A percentile compares a stretch with the other conserved stretches of the same genome.
These are phyloP conservation scores for Polytolypa hystricis DNA, from an alignment of 2,329 filamentous ascomycete species.

Conservation along the genomic window DNA sequence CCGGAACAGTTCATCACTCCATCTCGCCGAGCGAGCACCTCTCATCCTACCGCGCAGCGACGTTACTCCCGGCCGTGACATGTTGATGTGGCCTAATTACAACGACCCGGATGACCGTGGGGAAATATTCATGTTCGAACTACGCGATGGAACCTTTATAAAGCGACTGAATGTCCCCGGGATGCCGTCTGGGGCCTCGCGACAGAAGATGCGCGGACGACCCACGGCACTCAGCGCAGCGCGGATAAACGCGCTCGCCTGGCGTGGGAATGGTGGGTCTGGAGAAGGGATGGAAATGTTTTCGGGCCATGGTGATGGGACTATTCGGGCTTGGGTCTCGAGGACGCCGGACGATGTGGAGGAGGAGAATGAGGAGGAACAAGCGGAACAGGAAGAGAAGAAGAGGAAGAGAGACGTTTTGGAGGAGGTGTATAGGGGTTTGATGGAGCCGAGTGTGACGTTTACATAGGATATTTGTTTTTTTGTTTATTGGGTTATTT, in stretches of 20 bases:
- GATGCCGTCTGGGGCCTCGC: constrained; percentile 28
- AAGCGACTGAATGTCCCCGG: constrained; percentile 59
- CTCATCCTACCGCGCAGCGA: constrained; percentile 52
- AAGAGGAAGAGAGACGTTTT: constrained; percentile 67
- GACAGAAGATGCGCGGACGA: constrained; percentile 28
- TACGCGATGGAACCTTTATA: constrained; percentile 64
- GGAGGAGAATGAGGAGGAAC: constrained; percentile 33
- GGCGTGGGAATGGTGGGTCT: constrained; percentile 53
- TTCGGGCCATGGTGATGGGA: constrained; percentile 73
- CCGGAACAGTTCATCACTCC: constrained; percentile 53
- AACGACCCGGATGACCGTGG: constrained; percentile 50
- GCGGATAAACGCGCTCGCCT: constrained; percentile 63
- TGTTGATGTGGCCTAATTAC: constrained; percentile 73
- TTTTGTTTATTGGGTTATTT: too few relatives aligned
- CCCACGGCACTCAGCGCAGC: constrained; percentile 41
- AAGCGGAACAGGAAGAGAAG: constrained; percentile 40
- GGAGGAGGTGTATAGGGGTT: constrained; percentile 65
- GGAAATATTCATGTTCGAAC: constrained; percentile 67
- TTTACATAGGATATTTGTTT: too few relatives aligned
- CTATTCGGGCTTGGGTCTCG: constrained; percentile 69
- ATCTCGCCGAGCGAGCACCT: constrained; percentile 50
- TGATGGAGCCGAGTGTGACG: constrained; percentile 62
- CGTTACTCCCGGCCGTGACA: constrained; percentile 46
- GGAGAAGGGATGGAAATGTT: constrained; percentile 58
- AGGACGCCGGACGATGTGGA: constrained; percentile 40